Evolutionary conservation across 345 rosid species (phyloP), one percentile per base, ranked within the genome.

Genomic region (Lagerstroemia speciosa): DNA sequence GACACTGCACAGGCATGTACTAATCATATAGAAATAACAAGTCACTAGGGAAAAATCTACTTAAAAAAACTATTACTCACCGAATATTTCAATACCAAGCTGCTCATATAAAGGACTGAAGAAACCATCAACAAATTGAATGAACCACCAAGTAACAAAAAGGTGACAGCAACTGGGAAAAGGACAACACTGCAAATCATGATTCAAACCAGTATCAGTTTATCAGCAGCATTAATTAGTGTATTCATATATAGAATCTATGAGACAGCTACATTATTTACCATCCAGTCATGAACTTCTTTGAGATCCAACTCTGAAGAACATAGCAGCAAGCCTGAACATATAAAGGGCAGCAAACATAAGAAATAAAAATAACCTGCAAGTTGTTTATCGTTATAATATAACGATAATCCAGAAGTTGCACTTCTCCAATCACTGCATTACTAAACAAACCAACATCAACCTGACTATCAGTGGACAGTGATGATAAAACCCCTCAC

Each of bases 271-370:
- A 64, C 27, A 38, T 57, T 29, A 41, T 58, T 77, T 78, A 87
- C 93, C 93, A 85, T 81, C 90, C 93, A 50, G 93, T 85, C 88
- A 87, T 84, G 70, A 87, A 87, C 83, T 85, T 87, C 83, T 81
- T 87, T 19, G 93, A 85, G 68, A 84, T 76, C 88, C 90, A 87
- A 72, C 90, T 87, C 75, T 85, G 90, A 37, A 85, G 85, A 50
- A 87, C 77, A 74, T 73, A 82, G 77, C 87, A 87, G 79, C 89
- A 85, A 33, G 89, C 92, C 92, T 85, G 85, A 40, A 71, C 62
- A 77, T 67, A 65, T 38, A 46, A 72, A 29, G 22, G 52, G 72
- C 72, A 32, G 33, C n/a, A 34, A 66, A 26, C 61, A 71, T 55
- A 20, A 57, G 40, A 37, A 22, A 24, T 16, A 53, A 16, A 10